These are phyloP conservation scores for Calonectria pseudoturangicola DNA, from an alignment of 2,329 filamentous ascomycete genomes.

Conservation along the genomic window DNA sequence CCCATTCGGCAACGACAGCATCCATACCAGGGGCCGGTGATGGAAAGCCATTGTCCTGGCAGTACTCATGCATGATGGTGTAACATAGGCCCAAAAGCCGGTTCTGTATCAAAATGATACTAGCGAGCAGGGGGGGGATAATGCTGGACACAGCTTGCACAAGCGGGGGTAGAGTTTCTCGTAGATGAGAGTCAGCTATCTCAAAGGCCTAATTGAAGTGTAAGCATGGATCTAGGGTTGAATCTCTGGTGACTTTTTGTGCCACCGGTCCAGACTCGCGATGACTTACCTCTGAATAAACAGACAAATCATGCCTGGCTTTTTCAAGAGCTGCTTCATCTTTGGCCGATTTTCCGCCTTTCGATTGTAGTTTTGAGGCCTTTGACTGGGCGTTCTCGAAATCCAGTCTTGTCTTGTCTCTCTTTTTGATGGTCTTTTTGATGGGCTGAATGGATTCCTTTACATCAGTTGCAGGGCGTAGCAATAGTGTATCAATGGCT, in stretches of 20 bases:
- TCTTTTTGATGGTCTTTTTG: conserved; percentile 40
- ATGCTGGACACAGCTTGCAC: conserved; percentile 38
- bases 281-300: conserved; percentile 33
- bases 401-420: conserved; percentile 39
- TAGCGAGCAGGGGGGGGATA: conserved; percentile 34
- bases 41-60: conserved; percentile 38
- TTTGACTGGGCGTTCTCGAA: conserved; percentile 38
- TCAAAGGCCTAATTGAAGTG: conserved; percentile 34
- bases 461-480: conserved; percentile 38
- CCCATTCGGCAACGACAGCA: conserved; percentile 36
- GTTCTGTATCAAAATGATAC: conserved; percentile 39
- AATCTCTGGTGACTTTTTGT: background rate
- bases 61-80: conserved; percentile 41
- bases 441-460: conserved; percentile 36
- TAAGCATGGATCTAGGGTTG: background rate
- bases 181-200: conserved; percentile 35
- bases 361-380: conserved; percentile 36
- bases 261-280: background rate
- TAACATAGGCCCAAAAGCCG: conserved; percentile 39
- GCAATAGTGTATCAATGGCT: conserved; percentile 36
- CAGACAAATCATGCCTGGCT: conserved; percentile 28
- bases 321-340: conserved; percentile 39
- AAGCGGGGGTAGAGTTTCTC: conserved; percentile 36
- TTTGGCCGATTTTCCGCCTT: conserved; percentile 34
- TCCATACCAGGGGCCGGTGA: conserved; percentile 39